These are phyloP conservation scores for Chenopodium berlandieri DNA, from an alignment of 148 eudicot species.

Conservation along the genomic window DNA sequence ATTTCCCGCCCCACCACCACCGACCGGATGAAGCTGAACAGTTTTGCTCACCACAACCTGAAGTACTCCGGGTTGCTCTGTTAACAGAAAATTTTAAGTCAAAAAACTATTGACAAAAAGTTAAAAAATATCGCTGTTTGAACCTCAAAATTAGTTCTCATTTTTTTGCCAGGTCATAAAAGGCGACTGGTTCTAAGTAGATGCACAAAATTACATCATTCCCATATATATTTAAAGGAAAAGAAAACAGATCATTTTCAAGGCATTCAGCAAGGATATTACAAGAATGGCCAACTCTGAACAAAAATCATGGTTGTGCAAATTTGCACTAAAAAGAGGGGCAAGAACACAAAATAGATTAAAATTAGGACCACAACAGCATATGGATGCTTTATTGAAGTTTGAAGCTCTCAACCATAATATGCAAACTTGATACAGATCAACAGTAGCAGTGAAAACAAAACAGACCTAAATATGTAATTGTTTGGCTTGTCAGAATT, in stretches of 20 bases:
- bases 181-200: not conserved
- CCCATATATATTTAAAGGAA: not conserved
- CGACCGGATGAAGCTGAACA: conserved; percentile 50
- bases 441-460: no score
- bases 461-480: no score
- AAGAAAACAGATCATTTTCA: not conserved
- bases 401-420: not conserved
- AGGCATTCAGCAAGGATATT: not conserved
- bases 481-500: no score
- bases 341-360: not conserved
- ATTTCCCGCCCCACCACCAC: conserved; percentile 41
- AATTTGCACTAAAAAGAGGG: not conserved
- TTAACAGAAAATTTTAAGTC: conserved; percentile 2
- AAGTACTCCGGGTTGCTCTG: conserved; percentile 88
- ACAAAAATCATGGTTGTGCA: not conserved
- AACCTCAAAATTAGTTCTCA: not conserved
- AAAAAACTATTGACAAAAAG: not conserved
- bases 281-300: not conserved
- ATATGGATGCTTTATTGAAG: not conserved
- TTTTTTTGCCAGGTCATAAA: not conserved
- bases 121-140: not conserved
- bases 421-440: not conserved
- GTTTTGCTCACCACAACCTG: conserved; percentile 66
- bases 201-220: not conserved
- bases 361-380: not conserved